Base-by-base conservation (phyloP, 371 early-diverging fungal species). In the Mortierella sp. region DNA sequence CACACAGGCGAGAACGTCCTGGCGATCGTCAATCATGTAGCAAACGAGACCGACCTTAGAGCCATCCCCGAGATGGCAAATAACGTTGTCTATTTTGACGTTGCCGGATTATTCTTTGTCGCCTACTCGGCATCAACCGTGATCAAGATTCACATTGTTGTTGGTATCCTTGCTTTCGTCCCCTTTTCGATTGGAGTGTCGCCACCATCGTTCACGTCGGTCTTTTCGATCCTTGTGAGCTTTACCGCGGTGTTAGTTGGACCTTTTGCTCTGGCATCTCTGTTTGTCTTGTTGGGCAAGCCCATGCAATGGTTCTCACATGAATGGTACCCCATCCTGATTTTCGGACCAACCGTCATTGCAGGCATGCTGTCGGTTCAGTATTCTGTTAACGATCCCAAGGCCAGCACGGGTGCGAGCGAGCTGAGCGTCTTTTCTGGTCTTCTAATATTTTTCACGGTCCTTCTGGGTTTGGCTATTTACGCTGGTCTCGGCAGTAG, bases 1-100 rank as follows among this genome's bases (percentile, higher is more conserved):
- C 93, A 94, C 84, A 82, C 94, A 81, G 96, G 95, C 8, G 93
- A 94, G 54, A 95, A 94, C 79, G 89, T 92, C 0, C 50, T 92
- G 69, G 94, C 92, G 6, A 53, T 88, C 94, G 53, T 87, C 92
- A 0, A 83, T 90, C 5, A 88, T 93, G 74, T 76, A 94, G 64
- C 89, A 24, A 24, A 53, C 53, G 24, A 53, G 9, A 24, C 24
- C 53, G 24, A 53, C 24, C 53, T 53, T 4, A 19, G 53, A 24
- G 0, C 0, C 1, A 53, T 53, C 24, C 53, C 91, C 26, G 87
- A 87, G 74, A 89, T 91, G 69, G 89, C 90, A 0, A 82, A 90
- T 1, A 89, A 91, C 55, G 88, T 93, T 19, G 90, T 95, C 50
- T 95, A 91, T 78, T 94, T 91, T 73, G 96, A 94, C 83, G 72